phyloP scores from a whole-genome alignment of 106 monocot genomes.

The Acorus calamus region DNA sequence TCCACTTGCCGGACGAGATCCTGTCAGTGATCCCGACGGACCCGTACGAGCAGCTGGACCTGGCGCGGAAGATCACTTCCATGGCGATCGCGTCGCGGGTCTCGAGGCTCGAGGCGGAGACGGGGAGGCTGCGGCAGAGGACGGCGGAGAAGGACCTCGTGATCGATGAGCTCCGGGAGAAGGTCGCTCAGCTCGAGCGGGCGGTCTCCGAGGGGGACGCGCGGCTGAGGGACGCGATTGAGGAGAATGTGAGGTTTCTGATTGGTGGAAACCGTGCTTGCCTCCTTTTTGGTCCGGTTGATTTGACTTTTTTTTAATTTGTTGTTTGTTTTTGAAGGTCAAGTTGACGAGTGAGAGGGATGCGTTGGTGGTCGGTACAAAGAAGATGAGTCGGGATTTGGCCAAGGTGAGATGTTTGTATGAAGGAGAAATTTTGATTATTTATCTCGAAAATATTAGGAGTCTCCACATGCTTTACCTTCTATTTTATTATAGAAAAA shows the following conservation, averaged over 20 bases:
- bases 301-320: background rate
- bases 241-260: conserved; percentile 50
- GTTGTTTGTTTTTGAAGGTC: conserved; percentile 22
- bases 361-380: conserved; percentile 26
- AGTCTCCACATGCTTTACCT: too few relatives aligned
- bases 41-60: conserved; percentile 74
- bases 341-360: conserved; percentile 61
- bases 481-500: too few relatives aligned
- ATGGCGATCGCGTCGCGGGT: conserved; percentile 83
- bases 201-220: conserved; percentile 35
- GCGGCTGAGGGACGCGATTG: conserved; percentile 23
- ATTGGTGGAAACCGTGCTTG: background rate
- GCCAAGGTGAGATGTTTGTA: conserved; percentile 38
- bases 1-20: conserved; percentile 62
- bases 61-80: conserved; percentile 79
- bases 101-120: conserved; percentile 47
- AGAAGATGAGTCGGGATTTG: conserved; percentile 59
- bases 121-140: conserved; percentile 29
- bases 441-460: too few relatives aligned
- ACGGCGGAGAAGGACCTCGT: conserved; percentile 43
- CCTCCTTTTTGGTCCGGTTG: background rate
- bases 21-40: conserved; percentile 67
- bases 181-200: conserved; percentile 37
- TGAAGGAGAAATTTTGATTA: too few relatives aligned
- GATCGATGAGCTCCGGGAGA: conserved; percentile 54